Evolutionary conservation across 352 stramenopile species (phyloP), one percentile per base, ranked within the genome.

Genomic region (Phytophthora crassamura): DNA sequence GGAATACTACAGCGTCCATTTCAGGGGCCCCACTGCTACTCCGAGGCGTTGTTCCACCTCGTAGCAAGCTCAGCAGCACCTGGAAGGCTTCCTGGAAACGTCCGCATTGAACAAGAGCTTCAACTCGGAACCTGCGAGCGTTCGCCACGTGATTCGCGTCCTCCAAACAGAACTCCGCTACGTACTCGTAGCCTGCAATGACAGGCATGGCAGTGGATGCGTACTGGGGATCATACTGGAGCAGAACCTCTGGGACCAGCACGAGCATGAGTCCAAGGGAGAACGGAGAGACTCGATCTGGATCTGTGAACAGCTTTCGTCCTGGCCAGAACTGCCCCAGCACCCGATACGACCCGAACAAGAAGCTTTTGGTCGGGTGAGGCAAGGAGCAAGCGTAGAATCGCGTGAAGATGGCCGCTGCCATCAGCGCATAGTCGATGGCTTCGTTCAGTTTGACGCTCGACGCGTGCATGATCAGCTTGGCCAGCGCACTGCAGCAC

Each of bases 341-440:
- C 2, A 91, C 52, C 35, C 68, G 58, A 48, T 93, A 91, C 14
- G 69, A 75, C 10, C 82, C 81, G n/a, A 77, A 91, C 30, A 91
- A 56, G 45, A 84, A 93, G 5, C 51, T 65, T 66, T 77, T 72
- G 1, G 72, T 78, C 7, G 85, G 87, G 15, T 91, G 85, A 7
- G 80, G 80, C 25, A 93, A 16, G 4, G 86, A 86, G 11, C 80
- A 85, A 12, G 70, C 72, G 30, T 87, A 86, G 30, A 93, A 72
- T 14, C 76, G 80, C 22, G 66, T 77, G 36, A 93, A 80, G 18
- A 88, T 60, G 2, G 81, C 66, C 12, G 82, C 80, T 10, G 74
- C 80, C 80, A 95, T 87, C 9, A 90, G 64, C 6, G 86, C 81
- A 43, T 85, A 88, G 49, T 93, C 78, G 16, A 88, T 55, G 3